These are phyloP conservation scores for Xylaria scruposa DNA, from an alignment of 495 filamentous ascomycete species.

Conservation along the genomic window DNA sequence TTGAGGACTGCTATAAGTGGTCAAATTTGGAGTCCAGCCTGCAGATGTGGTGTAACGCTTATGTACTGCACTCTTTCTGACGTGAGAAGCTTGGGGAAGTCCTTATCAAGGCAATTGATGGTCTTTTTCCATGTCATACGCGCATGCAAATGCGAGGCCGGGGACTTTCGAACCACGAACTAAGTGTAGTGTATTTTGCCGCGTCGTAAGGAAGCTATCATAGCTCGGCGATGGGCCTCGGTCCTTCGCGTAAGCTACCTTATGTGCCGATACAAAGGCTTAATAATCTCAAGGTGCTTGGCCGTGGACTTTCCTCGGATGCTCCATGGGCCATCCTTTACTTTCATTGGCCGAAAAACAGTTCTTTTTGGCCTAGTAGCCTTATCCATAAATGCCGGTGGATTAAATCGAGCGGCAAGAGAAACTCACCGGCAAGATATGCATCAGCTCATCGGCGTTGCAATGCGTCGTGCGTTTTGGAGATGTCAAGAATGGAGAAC, in stretches of 20 bases:
- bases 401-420: not conserved
- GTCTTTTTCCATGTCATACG: not conserved
- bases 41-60: not conserved
- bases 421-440: conserved; percentile 13
- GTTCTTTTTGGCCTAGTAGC: not conserved
- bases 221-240: not conserved
- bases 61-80: not conserved
- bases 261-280: not conserved
- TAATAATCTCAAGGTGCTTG: not conserved
- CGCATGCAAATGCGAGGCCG: not conserved
- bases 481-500: conserved; percentile 9
- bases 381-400: conserved; percentile 10
- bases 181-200: not conserved
- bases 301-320: no score
- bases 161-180: not conserved
- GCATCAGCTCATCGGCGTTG: conserved; percentile 15
- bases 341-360: no score
- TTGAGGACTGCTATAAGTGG: not conserved
- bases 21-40: not conserved
- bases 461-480: conserved; percentile 16
- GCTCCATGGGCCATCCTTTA: no score
- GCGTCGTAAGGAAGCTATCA: not conserved
- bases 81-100: not conserved
- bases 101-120: not conserved
- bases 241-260: not conserved